Evolutionary conservation across 257 asterid species (phyloP), one percentile per base, ranked within the genome.

Genomic region (Solanum gracilifrons): DNA sequence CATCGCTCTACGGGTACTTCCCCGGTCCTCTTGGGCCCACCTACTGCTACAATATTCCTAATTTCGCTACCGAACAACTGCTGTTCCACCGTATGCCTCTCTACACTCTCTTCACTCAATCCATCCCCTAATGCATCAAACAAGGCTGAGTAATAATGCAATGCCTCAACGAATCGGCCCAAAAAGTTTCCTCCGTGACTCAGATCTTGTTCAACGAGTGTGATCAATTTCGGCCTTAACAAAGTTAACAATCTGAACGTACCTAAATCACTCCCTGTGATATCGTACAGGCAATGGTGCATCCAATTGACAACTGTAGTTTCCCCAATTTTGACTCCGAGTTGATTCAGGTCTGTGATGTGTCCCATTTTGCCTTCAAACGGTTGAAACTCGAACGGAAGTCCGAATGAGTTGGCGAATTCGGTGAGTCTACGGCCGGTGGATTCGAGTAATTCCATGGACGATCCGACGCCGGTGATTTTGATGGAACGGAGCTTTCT

Each of bases 121-220:
- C 98, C 98, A 18, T 94, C 98, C 90, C 98, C 98, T 8, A 96
- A 73, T 0, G 99, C 98, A 76, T 96, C 98, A 87, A 96, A 96
- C 88, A 96, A 51, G 0, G 99, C 99, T 1, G 98, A 95, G 80
- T 94, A 95, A 58, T 95, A 95, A 83, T 95, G 99, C 91, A 95
- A 85, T 0, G 98, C 99, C 92, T 95, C 98, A 20, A 95, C 98
- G 83, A 95, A 95, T 35, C 99, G 89, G 66, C 98, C 94, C 9
- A 96, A 55, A 64, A 96, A 95, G 58, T 88, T 91, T 2, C 96
- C 98, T 7, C 93, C 94, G 25, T 92, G 96, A 90, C 95, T 92
- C 82, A 94, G 62, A 77, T 95, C 98, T 88, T 94, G 99, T 51
- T 95, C 99, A 6, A 95, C 97, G 7, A 93, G 75, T 12, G 99